Evolutionary conservation across 495 filamentous ascomycete genomes (phyloP), one percentile per base, ranked within the genome.

Genomic region (Aspergillus avenaceus): DNA sequence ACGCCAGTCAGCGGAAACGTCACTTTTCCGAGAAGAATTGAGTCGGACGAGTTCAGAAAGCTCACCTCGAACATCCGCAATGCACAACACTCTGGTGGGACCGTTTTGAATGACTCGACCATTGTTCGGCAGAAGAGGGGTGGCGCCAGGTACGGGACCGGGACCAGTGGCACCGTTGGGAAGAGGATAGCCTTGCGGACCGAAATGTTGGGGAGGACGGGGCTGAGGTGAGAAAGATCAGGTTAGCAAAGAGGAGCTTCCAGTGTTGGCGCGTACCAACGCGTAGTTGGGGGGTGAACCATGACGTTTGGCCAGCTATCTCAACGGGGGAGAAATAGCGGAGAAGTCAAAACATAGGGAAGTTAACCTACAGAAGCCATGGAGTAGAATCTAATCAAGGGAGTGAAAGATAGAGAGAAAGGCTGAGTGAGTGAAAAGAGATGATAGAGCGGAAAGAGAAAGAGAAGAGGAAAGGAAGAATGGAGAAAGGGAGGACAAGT

Each of bases 1-100:
- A 47, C 37, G 19, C 29, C 22, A 44, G 42, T 53, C 37, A 63
- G 57, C 53, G 41, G n/a, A 34, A 38, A 27, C 46, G 18, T 13
- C 7, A 13, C 28, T 21, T 9, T 19, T 0, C 7, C 9, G 8
- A 25, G 8, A 7, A 24, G 11, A 24, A 19, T 24, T 25, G 23
- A 27, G 11, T 12, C 13, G 24, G 19, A 11, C 12, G 13, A n/a
- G 34, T 11, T n/a, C 28, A 19, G 36, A 4, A 22, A 36, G 58
- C 76, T 45, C 81, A 97, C 93, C 95, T 87, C 95, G 82, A 56
- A 99, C 92, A 72, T 99, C 95, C 18, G 95, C 95, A 72, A 99
- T 86, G 71, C 95, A 97, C 47, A 99, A 78, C 43, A 99, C 84
- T 66, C 93, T 80, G 48, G 83, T 85, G 37, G 85, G 84, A 24